phyloP scores from a whole-genome alignment of 371 early-diverging fungal species.

The Mortierella sp. region DNA sequence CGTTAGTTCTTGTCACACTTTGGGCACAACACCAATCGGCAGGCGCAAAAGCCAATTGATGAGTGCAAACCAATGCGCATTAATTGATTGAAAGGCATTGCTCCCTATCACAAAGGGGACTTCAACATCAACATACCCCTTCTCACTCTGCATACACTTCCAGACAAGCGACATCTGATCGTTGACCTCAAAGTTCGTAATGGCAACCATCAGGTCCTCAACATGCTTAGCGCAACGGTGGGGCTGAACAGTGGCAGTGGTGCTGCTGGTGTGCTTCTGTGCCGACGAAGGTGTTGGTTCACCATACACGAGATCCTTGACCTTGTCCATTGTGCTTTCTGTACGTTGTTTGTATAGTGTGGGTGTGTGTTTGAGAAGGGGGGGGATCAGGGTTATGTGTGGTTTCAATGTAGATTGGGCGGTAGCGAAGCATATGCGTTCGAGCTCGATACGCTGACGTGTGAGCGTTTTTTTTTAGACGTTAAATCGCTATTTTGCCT shows the following conservation, averaged over 20 bases:
- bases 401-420: neutral
- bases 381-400: neutral
- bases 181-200: slow-evolving; percentile 46
- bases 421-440: slow-evolving; percentile 2
- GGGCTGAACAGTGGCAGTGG: slow-evolving; percentile 18
- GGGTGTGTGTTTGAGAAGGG: neutral
- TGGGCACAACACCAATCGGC: neutral
- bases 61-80: neutral
- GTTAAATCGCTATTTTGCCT: too few species aligned
- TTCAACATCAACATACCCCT: slow-evolving; percentile 29
- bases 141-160: slow-evolving; percentile 52
- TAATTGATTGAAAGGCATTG: too few species aligned
- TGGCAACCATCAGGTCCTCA: slow-evolving; percentile 51
- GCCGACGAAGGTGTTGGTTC: slow-evolving; percentile 6
- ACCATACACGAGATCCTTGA: slow-evolving; percentile 35
- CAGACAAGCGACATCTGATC: slow-evolving; percentile 48
- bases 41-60: too few species aligned
- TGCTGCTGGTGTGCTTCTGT: slow-evolving; percentile 8
- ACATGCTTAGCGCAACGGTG: slow-evolving; percentile 58
- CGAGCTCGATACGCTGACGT: neutral
- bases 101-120: too few species aligned
- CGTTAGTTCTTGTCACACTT: neutral
- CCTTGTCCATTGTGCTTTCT: slow-evolving; percentile 32
- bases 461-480: too few species aligned
- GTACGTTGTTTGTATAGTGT: neutral